A percentile compares a stretch with the other conserved stretches of the same genome.
Evolutionary conservation across 805 yeast species (phyloP).

Genomic region (Saturnispora gosingensis): DNA sequence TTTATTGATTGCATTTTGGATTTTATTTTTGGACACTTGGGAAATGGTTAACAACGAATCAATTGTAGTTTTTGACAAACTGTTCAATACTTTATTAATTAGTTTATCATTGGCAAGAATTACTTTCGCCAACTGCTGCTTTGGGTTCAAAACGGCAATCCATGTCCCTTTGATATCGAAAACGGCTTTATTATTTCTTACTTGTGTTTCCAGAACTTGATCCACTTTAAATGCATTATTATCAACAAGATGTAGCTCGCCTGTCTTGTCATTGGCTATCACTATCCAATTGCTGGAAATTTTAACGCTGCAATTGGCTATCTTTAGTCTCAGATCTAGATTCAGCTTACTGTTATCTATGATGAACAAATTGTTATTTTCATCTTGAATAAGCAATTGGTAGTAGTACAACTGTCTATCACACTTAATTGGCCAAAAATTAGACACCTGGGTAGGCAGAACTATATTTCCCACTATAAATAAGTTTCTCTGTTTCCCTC

Average conservation of each 20-base stretch:
- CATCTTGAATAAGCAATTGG: background rate
- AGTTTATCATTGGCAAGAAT: constrained; percentile 38
- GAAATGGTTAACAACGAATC: constrained; percentile 33
- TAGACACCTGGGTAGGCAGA: background rate
- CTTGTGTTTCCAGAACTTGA: constrained; percentile 12
- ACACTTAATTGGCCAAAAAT: background rate
- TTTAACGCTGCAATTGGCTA: background rate
- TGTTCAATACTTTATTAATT: constrained; percentile 38
- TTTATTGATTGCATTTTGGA: constrained; percentile 26
- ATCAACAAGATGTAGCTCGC: constrained; percentile 12
- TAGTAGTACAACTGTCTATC: background rate
- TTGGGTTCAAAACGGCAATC: constrained; percentile 28
- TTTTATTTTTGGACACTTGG: constrained; percentile 38
- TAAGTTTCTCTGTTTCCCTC: background rate
- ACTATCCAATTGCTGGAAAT: constrained; percentile 10
- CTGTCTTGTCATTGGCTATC: constrained; percentile 14
- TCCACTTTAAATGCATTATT: background rate
- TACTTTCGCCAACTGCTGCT: constrained; percentile 33
- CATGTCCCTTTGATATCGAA: constrained; percentile 42
- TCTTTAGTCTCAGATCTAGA: background rate
- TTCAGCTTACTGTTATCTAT: background rate
- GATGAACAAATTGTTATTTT: background rate
- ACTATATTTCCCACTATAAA: background rate
- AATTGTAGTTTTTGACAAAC: constrained; percentile 42
- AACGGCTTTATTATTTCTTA: constrained; percentile 31